Conservation (phyloP, 441 rosid species). For the Eruca vesicaria region DNA sequence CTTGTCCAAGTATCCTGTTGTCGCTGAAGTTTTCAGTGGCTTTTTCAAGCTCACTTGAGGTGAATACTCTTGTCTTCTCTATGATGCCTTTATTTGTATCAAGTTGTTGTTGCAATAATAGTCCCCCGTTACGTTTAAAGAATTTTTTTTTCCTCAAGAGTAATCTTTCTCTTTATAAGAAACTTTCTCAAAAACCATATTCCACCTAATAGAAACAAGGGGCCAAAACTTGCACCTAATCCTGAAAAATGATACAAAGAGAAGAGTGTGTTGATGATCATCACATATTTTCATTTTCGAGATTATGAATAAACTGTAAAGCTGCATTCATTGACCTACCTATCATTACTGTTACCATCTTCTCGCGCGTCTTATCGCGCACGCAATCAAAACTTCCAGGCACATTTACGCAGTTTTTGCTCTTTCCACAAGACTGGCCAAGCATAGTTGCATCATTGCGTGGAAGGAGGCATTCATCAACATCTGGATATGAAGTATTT, state of each 20-base stretch:
- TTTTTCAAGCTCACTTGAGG: slow-evolving; percentile 52
- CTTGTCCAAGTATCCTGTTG: slow-evolving; percentile 61
- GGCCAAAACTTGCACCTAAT: slow-evolving; percentile 4
- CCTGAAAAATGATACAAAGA: background rate
- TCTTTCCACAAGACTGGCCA: background rate
- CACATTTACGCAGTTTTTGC: slow-evolving; percentile 12
- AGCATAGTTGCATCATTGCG: no score
- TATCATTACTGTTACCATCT: slow-evolving; percentile 3
- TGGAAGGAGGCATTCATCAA: slow-evolving; percentile 29
- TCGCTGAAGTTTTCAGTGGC: slow-evolving; percentile 60
- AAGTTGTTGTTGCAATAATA: slow-evolving; percentile 27
- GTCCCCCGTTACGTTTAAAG: slow-evolving; percentile 31
- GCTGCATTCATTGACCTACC: background rate
- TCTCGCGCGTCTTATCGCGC: background rate
- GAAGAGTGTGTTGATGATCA: background rate
- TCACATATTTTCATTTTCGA: background rate
- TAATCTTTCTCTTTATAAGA: slow-evolving; percentile 4
- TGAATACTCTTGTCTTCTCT: slow-evolving; percentile 44
- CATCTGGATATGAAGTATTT: background rate
- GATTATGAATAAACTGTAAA: background rate
- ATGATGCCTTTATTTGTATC: background rate
- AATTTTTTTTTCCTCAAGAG: slow-evolving; percentile 19
- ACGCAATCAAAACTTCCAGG: background rate
- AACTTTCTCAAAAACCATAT: slow-evolving; percentile 13
- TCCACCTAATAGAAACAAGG: background rate